phyloP scores from a whole-genome alignment of 202 grass and related monocot species.

The Panicum hallii region DNA sequence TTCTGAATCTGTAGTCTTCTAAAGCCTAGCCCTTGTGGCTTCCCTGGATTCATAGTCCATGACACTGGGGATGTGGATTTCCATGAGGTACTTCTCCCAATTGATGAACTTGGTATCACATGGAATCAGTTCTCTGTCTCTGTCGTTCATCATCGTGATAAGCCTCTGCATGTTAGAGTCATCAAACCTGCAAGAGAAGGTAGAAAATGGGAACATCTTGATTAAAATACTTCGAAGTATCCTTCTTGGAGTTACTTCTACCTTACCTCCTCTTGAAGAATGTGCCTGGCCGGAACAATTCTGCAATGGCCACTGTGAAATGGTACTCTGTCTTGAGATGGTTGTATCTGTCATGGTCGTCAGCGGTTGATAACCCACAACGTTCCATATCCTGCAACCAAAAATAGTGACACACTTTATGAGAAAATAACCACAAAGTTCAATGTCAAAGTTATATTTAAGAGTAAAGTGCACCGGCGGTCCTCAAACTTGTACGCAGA shows the following conservation, averaged over 20 bases:
- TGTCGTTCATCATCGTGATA: neutral
- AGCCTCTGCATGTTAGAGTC: constrained; percentile 39
- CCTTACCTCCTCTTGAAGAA: constrained; percentile 1
- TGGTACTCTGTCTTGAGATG: constrained; percentile 14
- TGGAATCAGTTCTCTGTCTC: constrained; percentile 6
- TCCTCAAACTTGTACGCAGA: no score
- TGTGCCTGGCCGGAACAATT: neutral
- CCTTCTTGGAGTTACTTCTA: neutral
- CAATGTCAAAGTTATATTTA: neutral
- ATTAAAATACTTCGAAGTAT: neutral
- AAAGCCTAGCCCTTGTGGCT: neutral
- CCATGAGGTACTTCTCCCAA: constrained; percentile 33
- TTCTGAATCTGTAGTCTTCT: neutral
- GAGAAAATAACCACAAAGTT: neutral
- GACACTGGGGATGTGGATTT: constrained; percentile 27
- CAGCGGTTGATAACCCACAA: neutral
- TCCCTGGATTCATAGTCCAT: constrained; percentile 11
- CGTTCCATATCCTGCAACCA: neutral
- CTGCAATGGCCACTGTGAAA: constrained; percentile 7
- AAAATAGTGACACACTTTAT: neutral
- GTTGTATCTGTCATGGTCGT: neutral
- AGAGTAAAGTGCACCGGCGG: no score
- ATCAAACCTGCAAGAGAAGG: constrained; percentile 21
- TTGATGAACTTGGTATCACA: constrained; percentile 37
- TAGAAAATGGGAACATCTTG: neutral